These are phyloP conservation scores for Collybia nuda DNA, from an alignment of 768 basidiomycete genomes.

Conservation along the genomic window DNA sequence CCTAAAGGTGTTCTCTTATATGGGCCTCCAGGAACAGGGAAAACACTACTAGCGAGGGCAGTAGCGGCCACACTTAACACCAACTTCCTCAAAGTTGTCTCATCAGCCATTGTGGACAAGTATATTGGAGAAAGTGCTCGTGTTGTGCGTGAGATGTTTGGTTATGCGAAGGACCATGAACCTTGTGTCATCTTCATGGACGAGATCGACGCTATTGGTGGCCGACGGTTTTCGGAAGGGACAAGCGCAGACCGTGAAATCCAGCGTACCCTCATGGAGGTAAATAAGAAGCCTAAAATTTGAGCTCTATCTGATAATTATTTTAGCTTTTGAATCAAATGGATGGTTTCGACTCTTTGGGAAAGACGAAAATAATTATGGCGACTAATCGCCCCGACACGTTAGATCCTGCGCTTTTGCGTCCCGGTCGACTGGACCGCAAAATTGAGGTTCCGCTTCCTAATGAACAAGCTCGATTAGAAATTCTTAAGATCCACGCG, in stretches of 20 bases:
- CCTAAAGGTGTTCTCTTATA: conserved; percentile 96
- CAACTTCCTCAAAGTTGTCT: conserved; percentile 98
- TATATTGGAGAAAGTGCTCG: conserved; percentile 98
- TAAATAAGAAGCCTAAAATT: conserved; percentile 7
- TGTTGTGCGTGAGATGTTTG: conserved; percentile 98
- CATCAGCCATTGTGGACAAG: conserved; percentile 96
- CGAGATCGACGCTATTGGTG: conserved; percentile 97
- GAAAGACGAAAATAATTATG: conserved; percentile 96
- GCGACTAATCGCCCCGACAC: conserved; percentile 99
- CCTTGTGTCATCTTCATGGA: conserved; percentile 99
- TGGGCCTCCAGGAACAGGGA: conserved; percentile 95
- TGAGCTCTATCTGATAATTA: not conserved
- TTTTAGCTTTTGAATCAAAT: conserved; percentile 94
- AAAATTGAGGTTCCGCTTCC: conserved; percentile 98
- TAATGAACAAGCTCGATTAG: conserved; percentile 93
- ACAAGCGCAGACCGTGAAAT: conserved; percentile 99
- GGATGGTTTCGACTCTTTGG: conserved; percentile 98
- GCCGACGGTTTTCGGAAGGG: conserved; percentile 84
- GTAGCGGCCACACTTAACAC: conserved; percentile 95
- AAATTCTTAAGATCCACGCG: conserved; percentile 97
- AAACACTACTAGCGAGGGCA: conserved; percentile 91
- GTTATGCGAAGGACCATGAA: conserved; percentile 95
- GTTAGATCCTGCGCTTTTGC: conserved; percentile 92
- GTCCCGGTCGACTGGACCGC: conserved; percentile 93
- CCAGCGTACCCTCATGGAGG: conserved; percentile 97